Base-by-base conservation (phyloP, 2,329 filamentous ascomycete species). In the Clarireedia hainanense region DNA sequence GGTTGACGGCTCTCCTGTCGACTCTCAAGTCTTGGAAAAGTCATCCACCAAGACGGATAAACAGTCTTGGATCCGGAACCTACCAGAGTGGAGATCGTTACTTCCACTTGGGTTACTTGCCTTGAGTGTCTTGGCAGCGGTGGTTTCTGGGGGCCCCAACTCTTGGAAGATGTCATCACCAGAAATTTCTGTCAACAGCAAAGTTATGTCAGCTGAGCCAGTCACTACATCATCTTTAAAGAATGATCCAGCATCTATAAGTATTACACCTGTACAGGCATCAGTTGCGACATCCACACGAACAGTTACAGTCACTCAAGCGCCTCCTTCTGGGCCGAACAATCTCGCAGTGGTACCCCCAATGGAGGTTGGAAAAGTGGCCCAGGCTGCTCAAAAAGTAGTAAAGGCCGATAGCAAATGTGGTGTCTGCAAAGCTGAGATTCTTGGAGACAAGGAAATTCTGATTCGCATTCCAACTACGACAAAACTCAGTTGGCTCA, bases 401-500 rank as follows among this genome's bases (percentile, higher is more conserved):
- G 40, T 55, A 12, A 63, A 64, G 27, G 45, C 62, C 10, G 52
- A 45, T 27, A 63, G 67, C 30, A 65, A 65, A 54, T 63, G 60
- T 5, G 61, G 67, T 5, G 61, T 74, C n/a, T 80, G 77, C 65
- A 73, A 73, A 2, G 76, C 74, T 12, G 71, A 76, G 55, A 63
- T 75, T 14, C 64, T 73, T 57, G 73, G 76, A 56, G 71, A 73
- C 53, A 75, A 76, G 54, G 75, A 80, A 57, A 76, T 84, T 30
- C 66, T 83, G 50, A 74, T 84, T 50, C 76, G 74, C 50, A 76
- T 84, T 12, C 76, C 79, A 2, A 69, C 72, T 48, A 70, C 66
- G 47, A 77, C 72, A 63, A 83, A 77, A 67, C 74, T 73, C 46
- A 71, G 71, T 26, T 84, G 80, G 80, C 72, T 83, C 47, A 72